Evolutionary conservation across 495 filamentous ascomycete genomes (phyloP).

Genomic region (Evernia prunastri): DNA sequence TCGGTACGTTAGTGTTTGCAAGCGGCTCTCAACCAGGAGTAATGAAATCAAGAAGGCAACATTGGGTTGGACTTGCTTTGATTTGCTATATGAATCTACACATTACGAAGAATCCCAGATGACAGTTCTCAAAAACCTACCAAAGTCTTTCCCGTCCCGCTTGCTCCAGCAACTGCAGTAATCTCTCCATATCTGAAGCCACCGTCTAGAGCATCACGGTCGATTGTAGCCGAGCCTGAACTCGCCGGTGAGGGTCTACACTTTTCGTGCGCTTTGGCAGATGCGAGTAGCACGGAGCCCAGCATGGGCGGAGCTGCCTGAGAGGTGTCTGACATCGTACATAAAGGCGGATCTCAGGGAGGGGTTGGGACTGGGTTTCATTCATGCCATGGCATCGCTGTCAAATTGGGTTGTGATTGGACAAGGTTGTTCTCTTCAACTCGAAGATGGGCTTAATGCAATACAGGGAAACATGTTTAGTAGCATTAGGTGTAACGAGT

Average conservation of each 20-base stretch:
- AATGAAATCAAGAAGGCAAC: neutral
- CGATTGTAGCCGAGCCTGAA: slow-evolving; percentile 20
- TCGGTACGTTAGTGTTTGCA: neutral
- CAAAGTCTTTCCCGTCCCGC: slow-evolving; percentile 22
- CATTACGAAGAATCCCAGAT: neutral
- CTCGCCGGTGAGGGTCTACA: slow-evolving; percentile 16
- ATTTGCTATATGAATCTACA: neutral
- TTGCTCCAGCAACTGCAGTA: slow-evolving; percentile 21
- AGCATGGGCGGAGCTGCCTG: slow-evolving; percentile 16
- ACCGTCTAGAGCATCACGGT: slow-evolving; percentile 22
- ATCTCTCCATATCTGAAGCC: slow-evolving; percentile 28
- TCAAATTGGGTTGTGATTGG: neutral
- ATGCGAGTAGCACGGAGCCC: slow-evolving; percentile 15
- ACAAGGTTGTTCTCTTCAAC: neutral
- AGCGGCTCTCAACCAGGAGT: neutral
- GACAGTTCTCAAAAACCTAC: slow-evolving; percentile 4
- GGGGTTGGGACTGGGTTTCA: neutral
- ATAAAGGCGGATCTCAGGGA: neutral
- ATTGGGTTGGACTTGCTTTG: neutral
- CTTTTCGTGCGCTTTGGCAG: slow-evolving; percentile 10
- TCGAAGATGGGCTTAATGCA: too few relatives aligned
- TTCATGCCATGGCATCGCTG: neutral
- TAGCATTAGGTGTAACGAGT: too few relatives aligned
- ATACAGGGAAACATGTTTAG: too few relatives aligned
- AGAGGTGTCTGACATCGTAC: slow-evolving; percentile 6